These are phyloP conservation scores for Pecoramyces ruminantium DNA, from an alignment of 192 early-diverging fungal species.

Conservation along the genomic window DNA sequence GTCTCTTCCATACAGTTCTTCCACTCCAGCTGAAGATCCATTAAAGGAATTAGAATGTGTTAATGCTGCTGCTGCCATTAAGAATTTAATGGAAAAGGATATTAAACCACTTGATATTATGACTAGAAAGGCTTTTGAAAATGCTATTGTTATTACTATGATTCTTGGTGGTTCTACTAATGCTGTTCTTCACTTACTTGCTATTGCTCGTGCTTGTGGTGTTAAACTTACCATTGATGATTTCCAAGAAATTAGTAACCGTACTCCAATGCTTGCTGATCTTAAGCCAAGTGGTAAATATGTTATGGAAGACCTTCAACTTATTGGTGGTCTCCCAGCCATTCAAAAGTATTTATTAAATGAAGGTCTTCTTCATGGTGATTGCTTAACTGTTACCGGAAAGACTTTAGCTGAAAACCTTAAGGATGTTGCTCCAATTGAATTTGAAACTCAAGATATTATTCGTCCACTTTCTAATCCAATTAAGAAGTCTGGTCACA, in stretches of 20 bases:
- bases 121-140: constrained; percentile 87
- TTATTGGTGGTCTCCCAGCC: constrained; percentile 82
- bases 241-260: constrained; percentile 82
- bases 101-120: constrained; percentile 93
- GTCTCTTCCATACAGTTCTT: constrained; percentile 88
- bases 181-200: constrained; percentile 87
- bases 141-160: constrained; percentile 87
- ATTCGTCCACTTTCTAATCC: constrained; percentile 66
- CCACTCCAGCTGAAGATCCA: constrained; percentile 77
- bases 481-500: constrained; percentile 87
- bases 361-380: constrained; percentile 71
- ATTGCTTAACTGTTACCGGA: constrained; percentile 88
- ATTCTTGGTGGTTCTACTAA: constrained; percentile 95
- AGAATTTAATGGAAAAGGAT: constrained; percentile 73
- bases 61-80: constrained; percentile 68
- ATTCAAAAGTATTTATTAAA: constrained; percentile 85
- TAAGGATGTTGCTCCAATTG: constrained; percentile 50
- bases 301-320: constrained; percentile 92
- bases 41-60: constrained; percentile 81
- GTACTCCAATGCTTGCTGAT: constrained; percentile 89
- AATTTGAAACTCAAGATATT: constrained; percentile 62
- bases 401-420: constrained; percentile 94
- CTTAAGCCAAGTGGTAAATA: constrained; percentile 95
- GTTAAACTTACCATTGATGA: constrained; percentile 79
- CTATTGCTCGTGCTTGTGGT: constrained; percentile 66